Percentiles rank a stretch among this genome's conserved stretches.
Conservation (phyloP, 805 yeast genomes). For the Ogataea henricii region DNA sequence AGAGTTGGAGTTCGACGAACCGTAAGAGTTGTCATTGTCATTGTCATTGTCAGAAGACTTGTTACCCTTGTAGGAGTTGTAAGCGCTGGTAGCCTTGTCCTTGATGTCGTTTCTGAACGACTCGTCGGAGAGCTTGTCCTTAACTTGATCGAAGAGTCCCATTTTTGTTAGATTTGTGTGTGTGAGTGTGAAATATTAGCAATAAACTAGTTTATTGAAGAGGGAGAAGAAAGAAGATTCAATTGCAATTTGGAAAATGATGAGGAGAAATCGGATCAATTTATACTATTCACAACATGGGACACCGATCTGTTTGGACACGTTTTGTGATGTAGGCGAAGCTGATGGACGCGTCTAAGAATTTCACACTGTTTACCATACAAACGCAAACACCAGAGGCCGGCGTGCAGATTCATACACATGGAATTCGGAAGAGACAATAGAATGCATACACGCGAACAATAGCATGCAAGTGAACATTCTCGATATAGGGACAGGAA, state of each 20-base stretch:
- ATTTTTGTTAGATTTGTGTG: constrained; percentile 15
- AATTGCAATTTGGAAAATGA: not conserved
- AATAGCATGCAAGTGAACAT: constrained; percentile 4
- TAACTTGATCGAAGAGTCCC: constrained; percentile 47
- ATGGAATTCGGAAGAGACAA: constrained; percentile 3
- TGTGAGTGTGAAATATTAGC: not conserved
- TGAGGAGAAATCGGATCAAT: constrained; percentile 3
- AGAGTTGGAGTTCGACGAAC: constrained; percentile 11
- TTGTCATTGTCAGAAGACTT: constrained; percentile 21
- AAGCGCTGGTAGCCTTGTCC: constrained; percentile 31
- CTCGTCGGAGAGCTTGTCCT: constrained; percentile 35
- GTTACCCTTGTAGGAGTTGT: constrained; percentile 28
- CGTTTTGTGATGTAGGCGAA: not conserved
- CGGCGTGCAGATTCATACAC: not conserved
- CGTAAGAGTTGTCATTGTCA: constrained; percentile 35
- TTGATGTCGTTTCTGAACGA: constrained; percentile 25
- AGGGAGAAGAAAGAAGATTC: not conserved
- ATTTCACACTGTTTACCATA: not conserved
- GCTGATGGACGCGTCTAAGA: not conserved
- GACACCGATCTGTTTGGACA: not conserved
- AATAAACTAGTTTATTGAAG: not conserved
- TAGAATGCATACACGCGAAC: not conserved
- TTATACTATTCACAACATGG: constrained; percentile 2
- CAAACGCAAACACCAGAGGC: not conserved
- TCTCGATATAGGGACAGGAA: not conserved